Evolutionary conservation across 768 basidiomycete genomes (phyloP).

Genomic region (Obba rivulosa): DNA sequence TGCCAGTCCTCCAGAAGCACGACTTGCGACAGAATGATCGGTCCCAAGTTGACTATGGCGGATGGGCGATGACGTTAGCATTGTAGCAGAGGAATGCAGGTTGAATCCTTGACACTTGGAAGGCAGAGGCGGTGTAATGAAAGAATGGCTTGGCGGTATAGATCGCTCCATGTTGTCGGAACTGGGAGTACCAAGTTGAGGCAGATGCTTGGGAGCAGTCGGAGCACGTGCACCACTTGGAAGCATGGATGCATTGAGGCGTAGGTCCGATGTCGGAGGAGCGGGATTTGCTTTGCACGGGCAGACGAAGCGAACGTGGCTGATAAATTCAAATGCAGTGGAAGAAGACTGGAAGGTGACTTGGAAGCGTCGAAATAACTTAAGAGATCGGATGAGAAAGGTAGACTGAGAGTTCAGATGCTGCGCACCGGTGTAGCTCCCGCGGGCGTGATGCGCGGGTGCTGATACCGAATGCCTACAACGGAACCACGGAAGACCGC

Average conservation of each 20-base stretch:
- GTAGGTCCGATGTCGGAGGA: slow-evolving; percentile 14
- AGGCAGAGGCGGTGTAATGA: no score
- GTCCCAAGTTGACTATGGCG: no score
- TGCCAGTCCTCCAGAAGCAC: no score
- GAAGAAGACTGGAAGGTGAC: slow-evolving; percentile 53
- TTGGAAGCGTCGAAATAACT: slow-evolving; percentile 76
- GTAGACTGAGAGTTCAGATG: neutral
- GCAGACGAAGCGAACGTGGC: slow-evolving; percentile 60
- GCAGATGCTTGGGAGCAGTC: no score
- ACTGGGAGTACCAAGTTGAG: neutral
- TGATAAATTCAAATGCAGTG: slow-evolving; percentile 53
- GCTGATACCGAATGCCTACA: slow-evolving; percentile 72
- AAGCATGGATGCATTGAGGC: neutral
- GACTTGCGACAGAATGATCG: no score
- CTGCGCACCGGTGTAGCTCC: slow-evolving; percentile 28
- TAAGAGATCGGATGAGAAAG: slow-evolving; percentile 3
- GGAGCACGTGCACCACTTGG: no score
- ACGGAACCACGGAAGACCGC: slow-evolving; percentile 71
- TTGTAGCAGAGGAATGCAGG: no score
- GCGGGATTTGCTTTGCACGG: slow-evolving; percentile 63
- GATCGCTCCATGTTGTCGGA: no score
- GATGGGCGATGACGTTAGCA: no score
- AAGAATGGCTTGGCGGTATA: no score
- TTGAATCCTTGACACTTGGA: no score
- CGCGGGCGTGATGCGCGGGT: slow-evolving; percentile 33